These are phyloP conservation scores for Aspergillus fumigatus DNA, from an alignment of 2,329 filamentous ascomycete genomes.

Conservation along the genomic window DNA sequence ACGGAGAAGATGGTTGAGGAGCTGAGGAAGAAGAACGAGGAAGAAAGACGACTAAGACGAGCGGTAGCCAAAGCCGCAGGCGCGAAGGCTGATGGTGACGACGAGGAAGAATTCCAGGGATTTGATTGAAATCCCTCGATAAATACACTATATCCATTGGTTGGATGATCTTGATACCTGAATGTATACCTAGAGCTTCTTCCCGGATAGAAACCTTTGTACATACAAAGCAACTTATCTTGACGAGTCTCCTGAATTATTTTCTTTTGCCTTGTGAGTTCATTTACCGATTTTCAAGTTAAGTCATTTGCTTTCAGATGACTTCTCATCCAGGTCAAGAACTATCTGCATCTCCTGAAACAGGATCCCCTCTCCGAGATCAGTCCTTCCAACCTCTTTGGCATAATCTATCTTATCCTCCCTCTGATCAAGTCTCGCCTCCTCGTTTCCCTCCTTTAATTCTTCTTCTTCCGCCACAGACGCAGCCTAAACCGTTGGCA, in stretches of 20 bases:
- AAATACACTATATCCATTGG: not conserved
- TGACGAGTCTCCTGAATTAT: not conserved
- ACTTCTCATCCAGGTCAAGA: not conserved
- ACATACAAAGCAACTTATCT: not conserved
- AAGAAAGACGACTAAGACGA: conserved; percentile 17
- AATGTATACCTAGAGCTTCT: not conserved
- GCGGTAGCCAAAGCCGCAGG: conserved; percentile 17
- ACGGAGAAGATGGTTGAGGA: conserved; percentile 61
- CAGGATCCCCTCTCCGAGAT: no score
- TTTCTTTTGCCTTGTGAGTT: not conserved
- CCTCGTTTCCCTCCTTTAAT: not conserved
- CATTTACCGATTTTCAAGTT: not conserved
- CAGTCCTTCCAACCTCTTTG: not conserved
- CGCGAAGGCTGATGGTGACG: conserved; percentile 9
- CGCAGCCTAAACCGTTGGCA: not conserved
- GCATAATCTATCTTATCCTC: not conserved
- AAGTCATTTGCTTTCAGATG: no score
- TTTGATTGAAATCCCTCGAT: conserved; percentile 42
- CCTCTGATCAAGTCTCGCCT: not conserved
- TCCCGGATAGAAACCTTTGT: not conserved
- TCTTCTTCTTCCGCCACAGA: not conserved
- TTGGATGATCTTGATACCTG: not conserved
- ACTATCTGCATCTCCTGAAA: not conserved
- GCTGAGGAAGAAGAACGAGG: conserved; percentile 56
- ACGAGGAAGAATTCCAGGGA: conserved; percentile 52